Conservation (phyloP, 768 basidiomycete species). For the Collybia sp. region DNA sequence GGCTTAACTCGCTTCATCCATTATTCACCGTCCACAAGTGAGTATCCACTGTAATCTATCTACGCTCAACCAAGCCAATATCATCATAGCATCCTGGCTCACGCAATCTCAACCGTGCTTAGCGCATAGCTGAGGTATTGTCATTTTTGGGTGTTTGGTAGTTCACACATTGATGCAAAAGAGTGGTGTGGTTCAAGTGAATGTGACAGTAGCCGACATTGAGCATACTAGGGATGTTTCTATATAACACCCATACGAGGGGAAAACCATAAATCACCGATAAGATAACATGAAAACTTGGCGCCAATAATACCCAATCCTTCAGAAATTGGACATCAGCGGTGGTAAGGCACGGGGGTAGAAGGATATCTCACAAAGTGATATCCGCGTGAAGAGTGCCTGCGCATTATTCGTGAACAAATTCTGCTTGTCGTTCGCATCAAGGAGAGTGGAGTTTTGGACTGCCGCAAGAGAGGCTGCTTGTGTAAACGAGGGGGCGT, state of each 20-base stretch:
- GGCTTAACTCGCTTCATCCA: conserved; percentile 59
- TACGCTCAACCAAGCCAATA: neutral
- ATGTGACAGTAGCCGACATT: neutral
- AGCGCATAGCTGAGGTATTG: conserved; percentile 19
- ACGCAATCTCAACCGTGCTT: conserved; percentile 41
- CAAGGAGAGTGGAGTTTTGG: conserved; percentile 8
- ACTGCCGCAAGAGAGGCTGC: conserved; percentile 13
- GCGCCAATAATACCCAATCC: neutral
- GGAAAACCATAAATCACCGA: neutral
- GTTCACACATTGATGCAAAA: no score
- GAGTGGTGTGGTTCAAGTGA: no score
- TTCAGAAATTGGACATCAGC: neutral
- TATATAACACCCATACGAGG: neutral
- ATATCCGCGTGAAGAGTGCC: neutral
- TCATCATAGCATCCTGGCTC: conserved; percentile 40
- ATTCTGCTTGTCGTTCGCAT: conserved; percentile 7
- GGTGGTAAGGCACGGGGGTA: neutral
- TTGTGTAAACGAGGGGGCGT: conserved; percentile 14
- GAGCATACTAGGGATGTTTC: neutral
- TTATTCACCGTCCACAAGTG: conserved; percentile 61
- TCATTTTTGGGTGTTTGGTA: neutral
- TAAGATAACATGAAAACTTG: neutral
- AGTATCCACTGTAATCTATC: conserved; percentile 12
- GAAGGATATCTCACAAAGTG: neutral
- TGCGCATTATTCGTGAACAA: conserved; percentile 14